Base-by-base conservation (phyloP, 176 grass and related monocot species). In the Avena sativa region DNA sequence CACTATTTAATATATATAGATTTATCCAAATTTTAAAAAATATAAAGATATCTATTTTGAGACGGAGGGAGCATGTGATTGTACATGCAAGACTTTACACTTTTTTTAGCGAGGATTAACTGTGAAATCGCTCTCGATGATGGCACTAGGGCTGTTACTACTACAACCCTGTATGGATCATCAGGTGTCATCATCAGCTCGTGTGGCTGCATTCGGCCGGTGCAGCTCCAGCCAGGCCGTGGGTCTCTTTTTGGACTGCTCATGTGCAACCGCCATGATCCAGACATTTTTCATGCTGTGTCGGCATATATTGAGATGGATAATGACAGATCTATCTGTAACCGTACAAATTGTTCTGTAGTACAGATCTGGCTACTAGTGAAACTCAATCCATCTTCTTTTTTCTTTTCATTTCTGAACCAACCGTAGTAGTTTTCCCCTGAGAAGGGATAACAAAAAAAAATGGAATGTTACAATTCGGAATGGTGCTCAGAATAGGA, bases 71-170 rank as follows among this genome's bases (percentile, higher is more conserved):
- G 28, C 6, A 51, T 75, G 47, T 51, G 47, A 28, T 49, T 51
- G 72, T 75, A 2, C 46, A 50, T 25, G 44, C 71, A 74, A 49
- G 49, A 75, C 25, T 43, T 76, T 25, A 34, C 49, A 49, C 62
- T 12, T 67, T 44, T 72, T 52, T 75, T 48, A 78, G 36, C 65
- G 56, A 5, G 15, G 0, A 63, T 71, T 78, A 12, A 62, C 81
- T 88, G 86, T 16, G 16, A 28, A 53, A 79, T 90, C 73, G 34
- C 74, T 90, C n/a, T 87, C 44, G 30, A 15, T 38, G 28, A 34
- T 38, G 46, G 79, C 2, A 19, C 13, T 56, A 23, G 30, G 40
- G 36, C 26, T 57, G 28, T 60, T 86, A 61, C 71, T 86, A 61
- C 71, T 52, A 3, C 23, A 76, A 63, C 23, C 61, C 62, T 44